Evolutionary conservation across 2,329 filamentous ascomycete species (phyloP).

Genomic region (Blastomyces gilchristii): DNA sequence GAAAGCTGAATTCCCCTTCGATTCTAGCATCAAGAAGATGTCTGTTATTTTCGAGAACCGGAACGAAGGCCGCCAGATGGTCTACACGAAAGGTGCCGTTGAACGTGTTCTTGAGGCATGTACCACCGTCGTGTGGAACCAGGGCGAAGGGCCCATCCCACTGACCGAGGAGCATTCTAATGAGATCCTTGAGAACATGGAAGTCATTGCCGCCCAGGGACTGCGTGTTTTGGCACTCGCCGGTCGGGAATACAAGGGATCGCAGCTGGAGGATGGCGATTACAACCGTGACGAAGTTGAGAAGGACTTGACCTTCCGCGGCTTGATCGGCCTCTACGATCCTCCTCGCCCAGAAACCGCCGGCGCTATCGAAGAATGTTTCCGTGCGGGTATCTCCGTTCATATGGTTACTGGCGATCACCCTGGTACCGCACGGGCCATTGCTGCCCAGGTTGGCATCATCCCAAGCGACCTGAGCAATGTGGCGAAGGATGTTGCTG

Average conservation of each 20-base stretch:
- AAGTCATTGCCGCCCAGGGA: slow-evolving; percentile 54
- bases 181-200: slow-evolving; percentile 57
- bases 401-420: slow-evolving; percentile 83
- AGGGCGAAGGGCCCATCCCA: slow-evolving; percentile 31
- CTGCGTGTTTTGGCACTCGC: slow-evolving; percentile 61
- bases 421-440: slow-evolving; percentile 65
- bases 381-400: slow-evolving; percentile 63
- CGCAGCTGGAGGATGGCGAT: slow-evolving; percentile 29
- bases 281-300: slow-evolving; percentile 54
- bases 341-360: slow-evolving; percentile 74
- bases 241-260: slow-evolving; percentile 31
- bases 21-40: slow-evolving; percentile 68
- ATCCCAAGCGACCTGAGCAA: slow-evolving; percentile 53
- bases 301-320: slow-evolving; percentile 58
- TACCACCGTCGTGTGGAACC: slow-evolving; percentile 40
- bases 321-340: slow-evolving; percentile 79
- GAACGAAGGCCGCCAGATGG: slow-evolving; percentile 22
- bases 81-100: slow-evolving; percentile 39
- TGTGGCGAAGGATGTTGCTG: slow-evolving; percentile 53
- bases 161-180: slow-evolving; percentile 46
- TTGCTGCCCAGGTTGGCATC: slow-evolving; percentile 69
- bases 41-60: slow-evolving; percentile 51
- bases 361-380: slow-evolving; percentile 58
- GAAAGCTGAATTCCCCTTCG: slow-evolving; percentile 61
- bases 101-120: slow-evolving; percentile 59